Evolutionary conservation across 345 rosid genomes (phyloP), one percentile per base, ranked within the genome.

Genomic region (Hibiscus syriacus): DNA sequence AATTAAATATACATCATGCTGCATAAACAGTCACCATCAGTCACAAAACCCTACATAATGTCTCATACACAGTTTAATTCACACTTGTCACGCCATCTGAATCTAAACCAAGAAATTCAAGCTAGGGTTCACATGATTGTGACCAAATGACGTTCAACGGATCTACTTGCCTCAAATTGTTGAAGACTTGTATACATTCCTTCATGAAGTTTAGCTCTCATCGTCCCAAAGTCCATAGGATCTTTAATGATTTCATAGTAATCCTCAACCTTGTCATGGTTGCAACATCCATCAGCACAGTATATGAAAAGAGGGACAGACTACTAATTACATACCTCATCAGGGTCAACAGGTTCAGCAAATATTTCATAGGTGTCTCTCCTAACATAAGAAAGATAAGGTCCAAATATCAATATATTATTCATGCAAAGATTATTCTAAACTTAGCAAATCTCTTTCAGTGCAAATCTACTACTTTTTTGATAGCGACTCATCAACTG

Each of bases 181-280:
- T 81, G 77, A 30, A 88, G 78, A 72, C 71, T 78, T 30, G 39
- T 70, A 69, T 88, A 88, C 90, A 88, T 80, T 70, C 89, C 93
- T 72, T 88, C 93, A 46, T 88, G 93, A 76, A 88, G 90, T 77
- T 85, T 88, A 71, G 93, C 93, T 68, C 90, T 88, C 87, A 88
- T 85, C 45, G 93, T 88, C 53, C 93, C 90, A 29, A 88, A 88
- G 70, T 88, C 89, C 93, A 88, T 88, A 22, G 93, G 88, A 77
- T 85, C 89, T 66, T 82, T 71, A 65, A 85, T 78, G 71, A 81
- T 80, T 73, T 84, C 82, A 67, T 80, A 81, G 63, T 85, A 87
- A 64, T 78, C 82, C 71, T 82, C 83, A 45, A 85, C 90, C 93
- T 87, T 63, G 64, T 19, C 22, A 71, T 23, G 66, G 43, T 38